Conservation (phyloP, 352 stramenopile species). For the Lagenidium giganteum region DNA sequence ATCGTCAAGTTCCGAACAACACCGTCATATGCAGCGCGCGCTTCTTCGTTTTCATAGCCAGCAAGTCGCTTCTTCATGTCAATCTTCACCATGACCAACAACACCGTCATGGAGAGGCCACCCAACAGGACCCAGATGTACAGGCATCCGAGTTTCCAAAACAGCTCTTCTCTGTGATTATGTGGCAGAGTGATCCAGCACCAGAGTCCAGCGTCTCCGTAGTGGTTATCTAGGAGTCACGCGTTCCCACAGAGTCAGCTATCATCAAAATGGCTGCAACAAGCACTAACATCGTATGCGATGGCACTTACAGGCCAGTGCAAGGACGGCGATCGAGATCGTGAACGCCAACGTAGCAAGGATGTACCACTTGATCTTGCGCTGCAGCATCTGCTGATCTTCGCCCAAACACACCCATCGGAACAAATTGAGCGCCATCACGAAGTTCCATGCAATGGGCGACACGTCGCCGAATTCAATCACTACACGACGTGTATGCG, state of each 20-base stretch:
- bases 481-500: constrained; percentile 23
- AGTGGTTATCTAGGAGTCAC: constrained; percentile 41
- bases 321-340: constrained; percentile 47
- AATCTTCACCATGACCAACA: constrained; percentile 74
- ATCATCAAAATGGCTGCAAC: no score
- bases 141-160: constrained; percentile 66
- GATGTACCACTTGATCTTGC: constrained; percentile 82
- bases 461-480: constrained; percentile 73
- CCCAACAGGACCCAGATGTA: constrained; percentile 76
- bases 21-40: constrained; percentile 67
- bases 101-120: constrained; percentile 39
- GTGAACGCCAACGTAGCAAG: constrained; percentile 51
- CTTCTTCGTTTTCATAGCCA: constrained; percentile 72
- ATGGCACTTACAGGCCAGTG: constrained; percentile 31
- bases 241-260: background rate
- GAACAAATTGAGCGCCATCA: constrained; percentile 82
- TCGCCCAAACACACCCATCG: constrained; percentile 79
- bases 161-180: constrained; percentile 42
- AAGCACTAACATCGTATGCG: no score
- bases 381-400: constrained; percentile 79
- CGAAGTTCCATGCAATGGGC: constrained; percentile 79
- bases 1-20: constrained; percentile 81
- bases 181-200: constrained; percentile 66
- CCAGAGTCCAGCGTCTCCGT: constrained; percentile 65
- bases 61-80: constrained; percentile 72